Conservation (phyloP, 2,329 filamentous ascomycete species). For the Cercospora sp. region DNA sequence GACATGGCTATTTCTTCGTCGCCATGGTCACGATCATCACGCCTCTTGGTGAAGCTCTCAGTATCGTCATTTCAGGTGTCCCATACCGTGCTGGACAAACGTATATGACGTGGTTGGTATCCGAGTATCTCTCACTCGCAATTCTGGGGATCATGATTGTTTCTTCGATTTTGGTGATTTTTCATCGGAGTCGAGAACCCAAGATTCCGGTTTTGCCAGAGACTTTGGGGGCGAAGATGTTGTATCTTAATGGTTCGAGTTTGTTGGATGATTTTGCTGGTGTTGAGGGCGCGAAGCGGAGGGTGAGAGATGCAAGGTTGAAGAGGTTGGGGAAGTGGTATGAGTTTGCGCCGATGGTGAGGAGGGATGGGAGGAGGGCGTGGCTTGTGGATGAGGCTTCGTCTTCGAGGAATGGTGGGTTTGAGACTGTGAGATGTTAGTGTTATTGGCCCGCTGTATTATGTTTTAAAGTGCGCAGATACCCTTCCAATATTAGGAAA, state of each 20-base stretch:
- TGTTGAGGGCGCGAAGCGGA: slow-evolving; percentile 5
- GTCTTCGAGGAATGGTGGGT: neutral
- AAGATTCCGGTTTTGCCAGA: slow-evolving; percentile 23
- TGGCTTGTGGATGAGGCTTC: slow-evolving; percentile 23
- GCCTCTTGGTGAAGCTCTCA: slow-evolving; percentile 21
- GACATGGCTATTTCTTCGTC: slow-evolving; percentile 19
- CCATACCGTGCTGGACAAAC: slow-evolving; percentile 25
- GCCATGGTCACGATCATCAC: slow-evolving; percentile 20
- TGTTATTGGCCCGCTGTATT: neutral
- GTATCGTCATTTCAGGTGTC: slow-evolving; percentile 25
- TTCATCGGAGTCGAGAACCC: slow-evolving; percentile 17
- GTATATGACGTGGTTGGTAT: slow-evolving; percentile 20
- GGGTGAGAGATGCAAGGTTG: slow-evolving; percentile 14
- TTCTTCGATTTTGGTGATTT: slow-evolving; percentile 14
- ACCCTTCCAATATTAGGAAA: neutral
- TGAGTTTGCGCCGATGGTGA: slow-evolving; percentile 13
- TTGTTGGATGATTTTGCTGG: slow-evolving; percentile 23
- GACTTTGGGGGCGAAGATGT: slow-evolving; percentile 24
- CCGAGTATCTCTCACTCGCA: slow-evolving; percentile 21
- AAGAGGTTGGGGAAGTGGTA: slow-evolving; percentile 20
- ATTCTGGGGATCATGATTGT: slow-evolving; percentile 25
- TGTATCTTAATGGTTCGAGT: slow-evolving; percentile 15
- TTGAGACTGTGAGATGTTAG: neutral
- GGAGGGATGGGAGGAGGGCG: slow-evolving; percentile 20
- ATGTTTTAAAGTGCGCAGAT: neutral